Base-by-base conservation (phyloP, 2,329 filamentous ascomycete species). In the Neonectria faginata region DNA sequence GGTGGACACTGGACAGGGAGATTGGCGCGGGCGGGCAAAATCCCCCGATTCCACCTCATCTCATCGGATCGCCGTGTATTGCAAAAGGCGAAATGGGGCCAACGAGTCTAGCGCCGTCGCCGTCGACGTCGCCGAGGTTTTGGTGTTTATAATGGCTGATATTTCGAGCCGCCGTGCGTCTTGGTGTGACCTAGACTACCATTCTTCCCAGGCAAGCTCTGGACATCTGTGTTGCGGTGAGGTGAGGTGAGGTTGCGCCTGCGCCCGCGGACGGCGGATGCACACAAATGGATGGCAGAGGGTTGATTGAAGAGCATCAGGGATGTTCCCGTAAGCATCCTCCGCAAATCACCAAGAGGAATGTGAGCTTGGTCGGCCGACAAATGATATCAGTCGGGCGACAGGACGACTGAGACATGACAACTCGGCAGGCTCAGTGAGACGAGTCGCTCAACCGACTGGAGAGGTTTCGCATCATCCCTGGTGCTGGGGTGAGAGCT, bases 381-480 rank as follows among this genome's bases (percentile, higher is more conserved):
- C 57, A 53, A 62, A 60, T 57, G 51, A 33, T 31, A 33, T 51
- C 48, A 51, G 29, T n/a, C 48, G n/a, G 14, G 47, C 18, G 33
- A 25, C 29, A 57, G 11, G 18, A 41, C 9, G 25, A 42, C n/a
- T n/a, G 45, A 58, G 44, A 50, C 45, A 58, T 53, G 63, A 25
- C 25, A 25, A 25, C 25, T 45, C 57, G 41, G 51, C 44, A 53
- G 33, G 33, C n/a, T 5, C n/a, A 51, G 29, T 31, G 31, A 57
- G 50, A 31, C 57, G 31, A 42, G 55, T 45, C n/a, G 8, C 59
- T 57, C 50, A 66, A 62, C 36, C 45, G 39, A 57, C 59, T 60
- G 64, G 53, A 54, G 52, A 52, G 54, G 71, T 73, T 73, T 69
- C 67, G 62, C 25, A 71, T 57, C 25, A 71, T 57, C 71, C 71